Evolutionary conservation across 768 basidiomycete species (phyloP), one percentile per base, ranked within the genome.

Genomic region (Lyophyllum shimeji): DNA sequence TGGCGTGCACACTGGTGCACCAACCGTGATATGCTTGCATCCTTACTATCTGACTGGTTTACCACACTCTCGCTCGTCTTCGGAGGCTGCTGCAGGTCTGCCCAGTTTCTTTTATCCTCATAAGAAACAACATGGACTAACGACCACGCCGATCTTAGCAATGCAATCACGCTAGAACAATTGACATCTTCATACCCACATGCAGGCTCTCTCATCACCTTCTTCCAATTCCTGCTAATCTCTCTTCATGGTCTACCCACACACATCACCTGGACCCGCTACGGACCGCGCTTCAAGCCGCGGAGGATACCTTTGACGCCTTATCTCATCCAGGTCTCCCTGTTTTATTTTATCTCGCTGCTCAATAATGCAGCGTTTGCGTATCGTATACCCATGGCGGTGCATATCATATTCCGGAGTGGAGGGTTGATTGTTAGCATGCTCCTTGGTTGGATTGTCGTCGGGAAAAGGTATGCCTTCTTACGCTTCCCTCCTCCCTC

Each of bases 331-430:
- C 94, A 97, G 71, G 94, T 95, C 46, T 77, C 78, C 1, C 76
- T 98, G 33, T 95, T 95, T 72, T 87, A 90, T 57, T 69, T 79
- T 3, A 78, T 93, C 50, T 94, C 91, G 6, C 67, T 90, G 57
- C 75, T 98, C 61, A 98, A 97, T 69, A 97, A 95, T 73, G 83
- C 82, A n/a, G 94, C 93, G 0, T 96, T 98, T 65, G 89, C 81
- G 6, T 94, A 88, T 67, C 71, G 80, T 39, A 87, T 97, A 56
- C 94, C 95, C 20, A 93, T 97, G 84, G 74, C 90, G 0, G 87
- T 98, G 1, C 95, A 98, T 71, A 96, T 98, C 68, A 89, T 98
- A 57, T 96, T 96, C 66, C 81, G 95, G 40, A 93, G 90, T 61
- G 94, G 90, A 0, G 95, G 94, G 0, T 74, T 96, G 52, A 82